Base-by-base conservation (phyloP, 192 early-diverging fungal species). In the Entomortierella chlamydospora region DNA sequence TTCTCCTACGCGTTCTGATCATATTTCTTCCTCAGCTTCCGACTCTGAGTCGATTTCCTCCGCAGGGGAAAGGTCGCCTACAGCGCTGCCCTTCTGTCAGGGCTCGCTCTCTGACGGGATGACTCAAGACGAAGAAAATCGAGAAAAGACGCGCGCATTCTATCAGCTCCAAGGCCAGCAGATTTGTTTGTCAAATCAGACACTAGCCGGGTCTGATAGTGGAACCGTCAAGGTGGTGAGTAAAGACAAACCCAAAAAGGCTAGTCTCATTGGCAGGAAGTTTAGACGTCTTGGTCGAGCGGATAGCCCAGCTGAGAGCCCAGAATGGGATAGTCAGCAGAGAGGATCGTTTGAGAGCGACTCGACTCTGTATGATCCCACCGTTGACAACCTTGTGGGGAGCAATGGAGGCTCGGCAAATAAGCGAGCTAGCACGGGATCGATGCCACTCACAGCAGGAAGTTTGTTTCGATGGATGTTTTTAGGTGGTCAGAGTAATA, bases 391-490 rank as follows among this genome's bases (percentile, higher is more conserved):
- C 25, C 23, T 68, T 10, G 22, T 50, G 39, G 56, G 66, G 1
- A 55, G 50, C 7, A 51, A n/a, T 17, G 17, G 15, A 2, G 52
- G 9, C 47, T 25, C 39, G 22, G 41, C 2, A 7, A 68, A 42
- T 37, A 79, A 79, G 41, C 67, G 76, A 11, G 41, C 56, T 41
- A 70, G 76, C 17, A 66, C 76, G 13, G 76, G 76, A 31, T 79
- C 76, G 3, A 30, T 22, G 1, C 37, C 76, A 6, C 63, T 79
- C 31, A 70, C 76, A 2, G 68, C 76, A 17, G 76, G 76, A 22
- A 66, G 76, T 41, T 29, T 79, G 42, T 66, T 79, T 39, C 58
- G 76, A 1, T 79, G 76, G 76, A 79, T 79, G 76, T 79, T 79
- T 31, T 20, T 54, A 29, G 42, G 73, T 20, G 67, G 58, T 17